Percentiles rank a stretch among this genome's conserved stretches.
phyloP scores from a whole-genome alignment of 768 basidiomycete species.

The Tricholoma furcatifolium region DNA sequence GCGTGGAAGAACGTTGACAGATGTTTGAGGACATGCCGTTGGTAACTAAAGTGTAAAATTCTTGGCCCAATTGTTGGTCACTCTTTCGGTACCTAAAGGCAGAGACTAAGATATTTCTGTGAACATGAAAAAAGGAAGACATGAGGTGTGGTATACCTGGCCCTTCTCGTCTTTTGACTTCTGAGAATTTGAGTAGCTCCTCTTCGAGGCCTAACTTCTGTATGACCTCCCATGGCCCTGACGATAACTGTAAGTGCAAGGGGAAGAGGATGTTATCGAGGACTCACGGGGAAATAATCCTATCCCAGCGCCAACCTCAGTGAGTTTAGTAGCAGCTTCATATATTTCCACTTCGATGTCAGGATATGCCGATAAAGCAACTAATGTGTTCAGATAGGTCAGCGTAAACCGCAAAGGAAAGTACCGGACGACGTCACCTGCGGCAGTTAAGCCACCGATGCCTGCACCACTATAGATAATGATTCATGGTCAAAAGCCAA shows the following conservation, averaged over 20 bases:
- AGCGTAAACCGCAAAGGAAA: slow-evolving; percentile 6
- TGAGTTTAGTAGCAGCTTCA: slow-evolving; percentile 48
- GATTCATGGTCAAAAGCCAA: slow-evolving; percentile 15
- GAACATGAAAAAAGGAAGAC: neutral
- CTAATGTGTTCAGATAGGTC: slow-evolving; percentile 16
- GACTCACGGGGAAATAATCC: slow-evolving; percentile 48
- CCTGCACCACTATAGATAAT: slow-evolving; percentile 43
- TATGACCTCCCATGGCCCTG: slow-evolving; percentile 52
- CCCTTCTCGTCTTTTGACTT: slow-evolving; percentile 36
- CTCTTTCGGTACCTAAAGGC: slow-evolving; percentile 59
- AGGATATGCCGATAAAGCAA: slow-evolving; percentile 45
- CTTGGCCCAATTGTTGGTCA: slow-evolving; percentile 53
- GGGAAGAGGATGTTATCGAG: slow-evolving; percentile 16
- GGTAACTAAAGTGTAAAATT: slow-evolving; percentile 52
- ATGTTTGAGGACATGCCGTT: slow-evolving; percentile 42
- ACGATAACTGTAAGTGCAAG: neutral
- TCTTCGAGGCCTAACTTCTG: slow-evolving; percentile 44
- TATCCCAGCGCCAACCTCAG: slow-evolving; percentile 64
- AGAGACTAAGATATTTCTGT: slow-evolving; percentile 35
- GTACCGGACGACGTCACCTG: slow-evolving; percentile 26
- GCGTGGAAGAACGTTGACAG: slow-evolving; percentile 1
- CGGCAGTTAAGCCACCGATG: slow-evolving; percentile 47
- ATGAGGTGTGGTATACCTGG: slow-evolving; percentile 30
- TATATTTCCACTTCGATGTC: slow-evolving; percentile 58
- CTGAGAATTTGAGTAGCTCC: slow-evolving; percentile 39